Base-by-base conservation (phyloP, 805 yeast species). In the Ogataea pignaliae region DNA sequence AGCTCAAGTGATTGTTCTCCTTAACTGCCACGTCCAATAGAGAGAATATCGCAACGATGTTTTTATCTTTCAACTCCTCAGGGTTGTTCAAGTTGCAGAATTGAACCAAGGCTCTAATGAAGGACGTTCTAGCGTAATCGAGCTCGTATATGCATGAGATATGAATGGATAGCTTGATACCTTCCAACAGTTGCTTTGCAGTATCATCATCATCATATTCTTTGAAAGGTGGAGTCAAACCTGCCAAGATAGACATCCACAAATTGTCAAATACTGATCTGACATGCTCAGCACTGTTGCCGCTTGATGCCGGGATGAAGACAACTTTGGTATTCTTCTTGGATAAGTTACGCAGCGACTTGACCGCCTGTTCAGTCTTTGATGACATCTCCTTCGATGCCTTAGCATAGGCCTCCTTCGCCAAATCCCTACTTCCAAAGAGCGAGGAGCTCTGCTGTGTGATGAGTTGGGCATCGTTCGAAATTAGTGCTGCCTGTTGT, bases 191-290 rank as follows among this genome's bases (percentile, higher is more conserved):
- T 9, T 75, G 65, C 40, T 71, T 76, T 3, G 86, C 76, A 10
- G 85, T 75, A 43, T 83, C 88, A 16, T 73, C 75, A 53, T 87
- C 93, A 53, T 86, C 89, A 50, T 84, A 82, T 43, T 88, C 97
- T 59, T 85, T 88, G 70, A 90, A 89, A 6, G 97, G 95, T 3
- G 95, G 91, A 0, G 97, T 89, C 40, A 93, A 72, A 0, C 95
- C 97, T 7, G 98, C 98, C 52, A 93, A 72, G 39, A 93, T 78
- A 0, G 97, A 88, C 97, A 95, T 90, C 99, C 99, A 93, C 36
- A 86, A 69, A 14, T 88, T 88, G 56, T 91, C 97, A 66, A 93
- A 91, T 59, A 95, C 87, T 1, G 97, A 90, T 60, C 78, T 84
- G 13, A 91, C 96, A 60, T 91, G 97, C 54, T 88, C 95, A 13